A percentile compares a stretch with the other conserved stretches of the same genome.
Evolutionary conservation across 2,329 filamentous ascomycete genomes (phyloP).

Genomic region (Macroventuria anomochaeta): DNA sequence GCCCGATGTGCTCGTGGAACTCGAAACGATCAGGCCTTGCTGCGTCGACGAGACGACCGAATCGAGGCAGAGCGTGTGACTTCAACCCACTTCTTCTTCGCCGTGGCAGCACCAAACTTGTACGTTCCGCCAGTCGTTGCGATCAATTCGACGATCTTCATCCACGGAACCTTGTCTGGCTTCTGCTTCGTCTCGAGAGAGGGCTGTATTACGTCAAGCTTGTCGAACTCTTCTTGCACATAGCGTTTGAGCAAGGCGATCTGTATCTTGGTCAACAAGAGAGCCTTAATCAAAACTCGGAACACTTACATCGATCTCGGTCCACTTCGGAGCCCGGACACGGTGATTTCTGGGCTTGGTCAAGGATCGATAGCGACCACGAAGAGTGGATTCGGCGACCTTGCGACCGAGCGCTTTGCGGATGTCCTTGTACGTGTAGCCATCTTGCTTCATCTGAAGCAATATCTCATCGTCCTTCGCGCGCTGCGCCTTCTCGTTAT

Average conservation of each 20-base stretch:
- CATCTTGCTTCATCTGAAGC: constrained; percentile 60
- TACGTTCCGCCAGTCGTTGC: constrained; percentile 61
- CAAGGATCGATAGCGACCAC: constrained; percentile 70
- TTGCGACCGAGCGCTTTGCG: constrained; percentile 60
- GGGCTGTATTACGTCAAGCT: constrained; percentile 21
- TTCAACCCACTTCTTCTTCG: constrained; percentile 67
- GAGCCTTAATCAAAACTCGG: neutral
- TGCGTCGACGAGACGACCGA: neutral
- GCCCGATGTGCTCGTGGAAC: neutral
- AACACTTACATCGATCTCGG: constrained; percentile 65
- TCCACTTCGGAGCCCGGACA: constrained; percentile 71
- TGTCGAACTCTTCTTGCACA: constrained; percentile 32
- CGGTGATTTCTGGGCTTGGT: constrained; percentile 68
- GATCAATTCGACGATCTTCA: constrained; percentile 63
- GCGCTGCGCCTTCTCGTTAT: constrained; percentile 10
- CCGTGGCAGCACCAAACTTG: constrained; percentile 66
- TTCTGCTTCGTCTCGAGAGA: constrained; percentile 22
- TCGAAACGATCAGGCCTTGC: neutral
- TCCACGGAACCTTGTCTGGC: constrained; percentile 62
- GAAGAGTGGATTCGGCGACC: constrained; percentile 74
- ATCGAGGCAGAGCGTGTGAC: constrained; percentile 13
- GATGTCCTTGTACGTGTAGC: constrained; percentile 71
- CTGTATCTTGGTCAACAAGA: constrained; percentile 26
- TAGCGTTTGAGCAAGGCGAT: constrained; percentile 31
- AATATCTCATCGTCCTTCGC: constrained; percentile 50